These are phyloP conservation scores for Persicaria tinctoria DNA, from an alignment of 148 eudicot genomes.

Conservation along the genomic window DNA sequence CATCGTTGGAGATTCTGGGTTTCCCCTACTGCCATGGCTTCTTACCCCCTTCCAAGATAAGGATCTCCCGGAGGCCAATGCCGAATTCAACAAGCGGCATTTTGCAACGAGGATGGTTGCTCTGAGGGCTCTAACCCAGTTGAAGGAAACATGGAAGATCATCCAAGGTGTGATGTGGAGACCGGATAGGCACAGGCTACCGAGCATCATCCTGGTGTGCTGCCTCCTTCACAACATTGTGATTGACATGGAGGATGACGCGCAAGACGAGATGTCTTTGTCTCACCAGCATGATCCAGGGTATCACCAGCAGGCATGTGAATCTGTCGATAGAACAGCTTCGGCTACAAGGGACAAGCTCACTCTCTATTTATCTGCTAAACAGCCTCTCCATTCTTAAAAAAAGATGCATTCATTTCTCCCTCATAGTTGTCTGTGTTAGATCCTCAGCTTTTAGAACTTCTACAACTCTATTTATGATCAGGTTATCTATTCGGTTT, in stretches of 20 bases:
- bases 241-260: constrained; percentile 73
- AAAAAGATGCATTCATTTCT: background rate
- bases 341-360: constrained; percentile 43
- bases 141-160: constrained; percentile 81
- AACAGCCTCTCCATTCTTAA: constrained; percentile 9
- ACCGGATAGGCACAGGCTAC: constrained; percentile 76
- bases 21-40: constrained; percentile 70
- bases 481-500: background rate
- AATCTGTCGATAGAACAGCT: constrained; percentile 47
- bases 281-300: constrained; percentile 48
- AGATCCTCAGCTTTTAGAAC: background rate
- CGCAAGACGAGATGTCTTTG: constrained; percentile 36
- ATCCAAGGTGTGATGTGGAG: constrained; percentile 84
- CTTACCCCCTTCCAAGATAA: constrained; percentile 62
- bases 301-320: constrained; percentile 50
- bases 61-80: constrained; percentile 27
- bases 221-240: constrained; percentile 81
- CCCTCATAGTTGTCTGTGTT: background rate
- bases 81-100: constrained; percentile 55
- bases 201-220: constrained; percentile 75
- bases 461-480: background rate
- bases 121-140: constrained; percentile 49
- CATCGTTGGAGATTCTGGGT: constrained; percentile 61
- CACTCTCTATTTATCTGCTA: constrained; percentile 35
- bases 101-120: constrained; percentile 61